These are phyloP conservation scores for Pichia nakasei DNA, from an alignment of 805 yeast genomes.

Conservation along the genomic window DNA sequence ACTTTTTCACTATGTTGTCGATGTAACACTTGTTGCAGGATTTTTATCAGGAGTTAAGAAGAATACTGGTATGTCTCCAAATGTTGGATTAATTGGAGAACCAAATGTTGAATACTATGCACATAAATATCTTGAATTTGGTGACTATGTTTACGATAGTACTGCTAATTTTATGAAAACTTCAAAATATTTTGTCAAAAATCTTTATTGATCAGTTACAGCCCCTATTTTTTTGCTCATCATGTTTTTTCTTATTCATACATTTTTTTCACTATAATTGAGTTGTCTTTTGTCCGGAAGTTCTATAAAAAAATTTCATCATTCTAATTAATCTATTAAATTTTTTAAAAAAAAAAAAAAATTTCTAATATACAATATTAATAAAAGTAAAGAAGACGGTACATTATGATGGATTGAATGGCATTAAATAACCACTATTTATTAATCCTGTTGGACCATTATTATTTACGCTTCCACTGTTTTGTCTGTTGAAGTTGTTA, in stretches of 20 bases:
- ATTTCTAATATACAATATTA: background rate
- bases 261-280: too few species aligned
- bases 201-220: background rate
- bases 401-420: slow-evolving; percentile 25
- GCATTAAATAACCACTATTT: slow-evolving; percentile 21
- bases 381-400: background rate
- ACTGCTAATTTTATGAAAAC: slow-evolving; percentile 60
- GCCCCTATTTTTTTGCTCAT: background rate
- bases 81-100: slow-evolving; percentile 39
- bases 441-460: slow-evolving; percentile 8
- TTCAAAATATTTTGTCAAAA: slow-evolving; percentile 55
- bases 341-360: too few species aligned
- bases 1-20: slow-evolving; percentile 48
- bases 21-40: slow-evolving; percentile 55
- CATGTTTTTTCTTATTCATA: too few species aligned
- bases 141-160: slow-evolving; percentile 77
- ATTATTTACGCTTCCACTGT: slow-evolving; percentile 1
- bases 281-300: too few species aligned
- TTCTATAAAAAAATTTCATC: too few species aligned
- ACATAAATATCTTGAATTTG: slow-evolving; percentile 63
- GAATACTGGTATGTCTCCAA: slow-evolving; percentile 59
- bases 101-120: slow-evolving; percentile 43
- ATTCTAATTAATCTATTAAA: too few species aligned
- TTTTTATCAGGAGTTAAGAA: slow-evolving; percentile 66
- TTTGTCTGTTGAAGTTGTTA: background rate